These are phyloP conservation scores for Dioszegia hungarica DNA, from an alignment of 768 basidiomycete genomes.

Conservation along the genomic window DNA sequence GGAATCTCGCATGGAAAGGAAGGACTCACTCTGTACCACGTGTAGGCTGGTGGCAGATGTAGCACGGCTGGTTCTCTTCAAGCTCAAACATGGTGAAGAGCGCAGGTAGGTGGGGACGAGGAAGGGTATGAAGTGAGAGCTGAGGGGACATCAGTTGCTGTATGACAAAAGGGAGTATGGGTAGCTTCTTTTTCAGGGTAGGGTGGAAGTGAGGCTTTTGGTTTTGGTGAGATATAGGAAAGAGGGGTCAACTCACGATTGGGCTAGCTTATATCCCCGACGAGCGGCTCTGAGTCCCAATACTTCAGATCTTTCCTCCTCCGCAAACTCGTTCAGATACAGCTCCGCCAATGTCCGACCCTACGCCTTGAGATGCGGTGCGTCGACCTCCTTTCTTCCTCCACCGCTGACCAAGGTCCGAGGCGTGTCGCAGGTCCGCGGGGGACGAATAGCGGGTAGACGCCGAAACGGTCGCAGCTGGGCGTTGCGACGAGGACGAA, in stretches of 20 bases:
- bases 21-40: slow-evolving; percentile 31
- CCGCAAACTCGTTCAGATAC: neutral
- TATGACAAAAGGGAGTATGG: neutral
- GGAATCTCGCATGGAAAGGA: neutral
- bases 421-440: no score
- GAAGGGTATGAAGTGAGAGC: neutral
- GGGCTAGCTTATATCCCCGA: neutral
- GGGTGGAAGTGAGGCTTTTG: neutral
- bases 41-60: slow-evolving; percentile 34
- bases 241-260: neutral
- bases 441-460: no score
- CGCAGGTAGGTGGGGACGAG: neutral
- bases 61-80: slow-evolving; percentile 37
- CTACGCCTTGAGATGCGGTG: no score
- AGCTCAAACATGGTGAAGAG: slow-evolving; percentile 41
- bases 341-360: no score
- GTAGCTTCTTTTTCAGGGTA: no score
- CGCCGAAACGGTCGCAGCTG: no score
- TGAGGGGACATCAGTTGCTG: slow-evolving; percentile 5
- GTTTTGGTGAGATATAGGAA: neutral
- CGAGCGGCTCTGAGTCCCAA: neutral
- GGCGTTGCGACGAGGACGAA: no score
- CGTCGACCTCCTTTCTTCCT: no score
- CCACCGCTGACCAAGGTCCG: no score
- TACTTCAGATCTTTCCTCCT: neutral